These are phyloP conservation scores for Arabis alpina DNA, from an alignment of 345 rosid genomes.

Conservation along the genomic window DNA sequence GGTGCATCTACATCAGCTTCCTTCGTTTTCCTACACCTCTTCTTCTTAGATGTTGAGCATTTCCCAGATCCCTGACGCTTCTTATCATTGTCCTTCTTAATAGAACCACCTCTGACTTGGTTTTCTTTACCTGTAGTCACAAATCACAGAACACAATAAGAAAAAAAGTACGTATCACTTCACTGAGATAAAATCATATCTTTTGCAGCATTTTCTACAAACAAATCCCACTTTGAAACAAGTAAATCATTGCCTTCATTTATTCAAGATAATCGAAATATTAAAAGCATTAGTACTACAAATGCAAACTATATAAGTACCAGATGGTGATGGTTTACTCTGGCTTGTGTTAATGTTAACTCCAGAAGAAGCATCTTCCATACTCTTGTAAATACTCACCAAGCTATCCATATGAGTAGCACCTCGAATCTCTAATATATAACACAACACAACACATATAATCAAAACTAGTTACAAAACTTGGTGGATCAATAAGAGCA, in stretches of 20 bases:
- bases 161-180: background rate
- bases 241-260: no score
- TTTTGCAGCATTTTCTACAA: constrained; percentile 4
- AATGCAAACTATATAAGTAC: constrained; percentile 34
- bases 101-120: constrained; percentile 30
- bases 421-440: constrained; percentile 71
- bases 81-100: constrained; percentile 23
- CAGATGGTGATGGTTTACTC: constrained; percentile 48
- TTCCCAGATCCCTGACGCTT: constrained; percentile 34
- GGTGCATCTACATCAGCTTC: constrained; percentile 34
- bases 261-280: background rate
- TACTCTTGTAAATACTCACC: constrained; percentile 80
- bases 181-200: background rate
- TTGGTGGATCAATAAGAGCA: background rate
- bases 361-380: constrained; percentile 92
- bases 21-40: constrained; percentile 39
- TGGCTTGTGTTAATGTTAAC: constrained; percentile 64
- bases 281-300: background rate
- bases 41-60: constrained; percentile 31
- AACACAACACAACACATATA: background rate
- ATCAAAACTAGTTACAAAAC: background rate
- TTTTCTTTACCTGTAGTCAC: constrained; percentile 49
- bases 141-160: background rate
- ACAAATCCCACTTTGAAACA: background rate
- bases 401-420: constrained; percentile 96